Percentiles rank a stretch among this genome's conserved stretches.
phyloP scores from a whole-genome alignment of 2,329 filamentous ascomycete species.

The Blastomyces silverae region DNA sequence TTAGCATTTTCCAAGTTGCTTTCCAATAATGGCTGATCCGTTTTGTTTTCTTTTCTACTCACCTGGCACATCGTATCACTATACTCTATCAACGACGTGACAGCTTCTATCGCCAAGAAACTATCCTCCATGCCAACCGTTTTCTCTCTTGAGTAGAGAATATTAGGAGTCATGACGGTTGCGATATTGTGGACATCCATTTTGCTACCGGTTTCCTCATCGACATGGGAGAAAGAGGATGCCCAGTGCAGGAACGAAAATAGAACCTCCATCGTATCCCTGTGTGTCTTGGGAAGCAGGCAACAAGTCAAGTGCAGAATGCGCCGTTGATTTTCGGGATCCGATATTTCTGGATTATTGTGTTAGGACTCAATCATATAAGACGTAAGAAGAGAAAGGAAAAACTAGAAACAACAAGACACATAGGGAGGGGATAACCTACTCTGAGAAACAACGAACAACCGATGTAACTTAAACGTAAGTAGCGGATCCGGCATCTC shows the following conservation, averaged over 20 bases:
- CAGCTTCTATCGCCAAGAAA: conserved; percentile 87
- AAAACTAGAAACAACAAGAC: conserved; percentile 21
- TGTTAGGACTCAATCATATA: conserved; percentile 17
- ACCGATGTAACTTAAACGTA: conserved; percentile 85
- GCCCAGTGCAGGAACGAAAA: conserved; percentile 98
- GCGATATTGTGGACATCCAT: conserved; percentile 98
- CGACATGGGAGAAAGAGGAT: conserved; percentile 91
- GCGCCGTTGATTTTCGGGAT: conserved; percentile 73
- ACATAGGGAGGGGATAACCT: conserved; percentile 29
- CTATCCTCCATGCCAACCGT: conserved; percentile 72
- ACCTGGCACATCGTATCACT: conserved; percentile 98
- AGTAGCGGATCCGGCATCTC: conserved; percentile 91
- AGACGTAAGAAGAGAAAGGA: neutral
- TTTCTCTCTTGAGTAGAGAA: conserved; percentile 57
- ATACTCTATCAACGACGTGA: conserved; percentile 81
- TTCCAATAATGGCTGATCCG: neutral
- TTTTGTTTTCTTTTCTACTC: conserved; percentile 1
- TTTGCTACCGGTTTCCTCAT: conserved; percentile 94
- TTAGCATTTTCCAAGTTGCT: conserved; percentile 8
- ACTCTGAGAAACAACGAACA: conserved; percentile 86
- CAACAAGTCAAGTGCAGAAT: conserved; percentile 88
- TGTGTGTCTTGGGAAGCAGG: conserved; percentile 81
- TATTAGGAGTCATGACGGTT: conserved; percentile 94
- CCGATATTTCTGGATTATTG: conserved; percentile 56
- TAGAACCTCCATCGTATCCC: conserved; percentile 89